A percentile compares a stretch with the other conserved stretches of the same genome.
These are phyloP conservation scores for Fusarium sublunatum DNA, from an alignment of 2,329 filamentous ascomycete species.

Conservation along the genomic window DNA sequence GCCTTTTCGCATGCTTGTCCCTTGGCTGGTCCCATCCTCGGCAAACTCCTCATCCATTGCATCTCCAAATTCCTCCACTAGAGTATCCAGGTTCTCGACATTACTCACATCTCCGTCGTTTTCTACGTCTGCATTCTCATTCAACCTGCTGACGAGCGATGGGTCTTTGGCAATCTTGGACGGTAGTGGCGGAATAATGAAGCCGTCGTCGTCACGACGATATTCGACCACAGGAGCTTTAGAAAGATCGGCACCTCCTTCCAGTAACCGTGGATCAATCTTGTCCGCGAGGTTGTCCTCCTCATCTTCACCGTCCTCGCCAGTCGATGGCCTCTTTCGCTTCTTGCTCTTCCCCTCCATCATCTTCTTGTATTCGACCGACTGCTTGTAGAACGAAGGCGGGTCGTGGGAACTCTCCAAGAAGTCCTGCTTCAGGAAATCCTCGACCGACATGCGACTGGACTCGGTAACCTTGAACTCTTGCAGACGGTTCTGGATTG, in stretches of 20 bases:
- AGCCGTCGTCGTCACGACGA: slow-evolving; percentile 73
- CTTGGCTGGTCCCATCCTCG: slow-evolving; percentile 23
- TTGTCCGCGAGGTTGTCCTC: slow-evolving; percentile 17
- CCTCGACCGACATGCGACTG: slow-evolving; percentile 85
- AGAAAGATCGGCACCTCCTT: slow-evolving; percentile 52
- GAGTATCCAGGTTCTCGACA: slow-evolving; percentile 52
- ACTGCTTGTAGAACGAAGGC: slow-evolving; percentile 80
- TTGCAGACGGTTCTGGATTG: slow-evolving; percentile 88
- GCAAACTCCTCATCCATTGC: slow-evolving; percentile 48
- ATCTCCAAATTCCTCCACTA: slow-evolving; percentile 60
- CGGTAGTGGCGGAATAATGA: slow-evolving; percentile 69
- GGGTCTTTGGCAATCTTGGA: slow-evolving; percentile 53
- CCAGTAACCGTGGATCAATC: slow-evolving; percentile 35
- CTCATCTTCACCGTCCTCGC: slow-evolving; percentile 37
- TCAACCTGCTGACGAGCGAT: slow-evolving; percentile 40
- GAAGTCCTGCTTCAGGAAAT: slow-evolving; percentile 80
- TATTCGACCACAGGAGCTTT: slow-evolving; percentile 51
- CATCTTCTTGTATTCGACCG: slow-evolving; percentile 68
- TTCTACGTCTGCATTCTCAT: slow-evolving; percentile 15
- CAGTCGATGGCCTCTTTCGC: slow-evolving; percentile 56
- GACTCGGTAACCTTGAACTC: slow-evolving; percentile 92
- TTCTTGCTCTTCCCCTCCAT: slow-evolving; percentile 61
- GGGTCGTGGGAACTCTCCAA: slow-evolving; percentile 82
- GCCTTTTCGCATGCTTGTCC: slow-evolving; percentile 39
- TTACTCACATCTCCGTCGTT: slow-evolving; percentile 37